Evolutionary conservation across 768 basidiomycete species (phyloP), one percentile per base, ranked within the genome.

Genomic region (Pulveroboletus ravenelii): DNA sequence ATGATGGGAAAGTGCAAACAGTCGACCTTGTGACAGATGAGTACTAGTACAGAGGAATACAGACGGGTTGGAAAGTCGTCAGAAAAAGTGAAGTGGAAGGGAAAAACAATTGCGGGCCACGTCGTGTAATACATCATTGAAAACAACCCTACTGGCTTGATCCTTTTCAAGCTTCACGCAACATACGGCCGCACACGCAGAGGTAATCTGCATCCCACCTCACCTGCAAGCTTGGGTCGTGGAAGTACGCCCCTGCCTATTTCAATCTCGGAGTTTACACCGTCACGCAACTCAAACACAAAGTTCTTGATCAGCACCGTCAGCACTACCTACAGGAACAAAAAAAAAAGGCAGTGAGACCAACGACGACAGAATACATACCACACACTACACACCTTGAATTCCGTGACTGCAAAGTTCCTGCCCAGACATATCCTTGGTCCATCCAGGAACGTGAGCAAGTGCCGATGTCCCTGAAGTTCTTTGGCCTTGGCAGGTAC

Each of bases 371-470:
- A 3, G 3, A 6, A 15, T 5, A n/a, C 23, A 5, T 23, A 23
- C 20, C 20, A 1, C 20, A 12, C 12, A 31, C 12, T 10, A 53
- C 55, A 10, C 23, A 65, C 71, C 58, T 71, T 71, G 55, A 72
- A 43, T 32, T 70, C 65, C 0, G 61, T 37, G 10, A 80, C 40
- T 0, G 79, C 78, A 56, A 81, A 80, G 10, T 63, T 54, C 48
- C 71, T 74, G 0, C 79, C 80, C 10, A 79, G 45, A 58, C 79
- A 82, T 3, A 61, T 70, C 46, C 77, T 62, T 1, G 76, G 76
- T 0, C 80, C 77, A 52, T 79, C 76, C 1, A 65, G 61, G 55
- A 81, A 82, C 0, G 75, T 74, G 17, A 81, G 63, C 18, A 80
- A 57, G 58, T 81, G 78, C 0, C 74, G 69, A 50, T 80, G 66